These are phyloP conservation scores for Corchorus olitorius DNA, from an alignment of 345 rosid genomes.

Conservation along the genomic window DNA sequence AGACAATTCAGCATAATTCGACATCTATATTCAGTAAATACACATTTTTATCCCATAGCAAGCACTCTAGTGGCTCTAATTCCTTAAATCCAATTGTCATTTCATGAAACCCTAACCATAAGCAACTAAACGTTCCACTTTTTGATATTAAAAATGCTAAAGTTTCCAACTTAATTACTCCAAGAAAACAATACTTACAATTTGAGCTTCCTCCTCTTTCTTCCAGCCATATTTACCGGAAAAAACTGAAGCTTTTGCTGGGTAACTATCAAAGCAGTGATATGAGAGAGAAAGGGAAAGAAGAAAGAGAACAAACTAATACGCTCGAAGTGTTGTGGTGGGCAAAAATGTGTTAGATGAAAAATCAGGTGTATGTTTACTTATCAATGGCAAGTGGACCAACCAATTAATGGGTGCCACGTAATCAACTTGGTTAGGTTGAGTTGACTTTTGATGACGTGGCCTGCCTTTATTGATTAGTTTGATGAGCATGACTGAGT, in stretches of 20 bases:
- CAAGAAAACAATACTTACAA: slow-evolving; percentile 35
- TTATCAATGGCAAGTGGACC: neutral
- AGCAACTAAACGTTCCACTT: neutral
- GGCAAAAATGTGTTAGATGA: neutral
- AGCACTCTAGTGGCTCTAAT: slow-evolving; percentile 6
- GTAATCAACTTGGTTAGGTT: too few relatives aligned
- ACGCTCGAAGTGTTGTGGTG: neutral
- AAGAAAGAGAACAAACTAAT: neutral
- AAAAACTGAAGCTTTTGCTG: neutral
- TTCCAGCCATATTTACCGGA: slow-evolving; percentile 36
- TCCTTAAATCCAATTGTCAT: slow-evolving; percentile 22
- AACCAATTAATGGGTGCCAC: neutral
- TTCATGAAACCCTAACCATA: slow-evolving; percentile 19
- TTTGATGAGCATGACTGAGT: neutral
- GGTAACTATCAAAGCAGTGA: too few relatives aligned
- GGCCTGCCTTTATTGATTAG: neutral
- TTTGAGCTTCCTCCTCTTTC: slow-evolving; percentile 45
- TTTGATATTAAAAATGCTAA: neutral
- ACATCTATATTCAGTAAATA: neutral
- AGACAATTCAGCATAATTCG: slow-evolving; percentile 17
- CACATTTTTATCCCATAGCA: slow-evolving; percentile 2
- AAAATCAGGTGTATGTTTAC: neutral
- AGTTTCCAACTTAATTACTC: neutral
- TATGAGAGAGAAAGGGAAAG: neutral
- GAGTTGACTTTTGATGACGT: neutral